Evolutionary conservation across 192 early-diverging fungal species (phyloP), one percentile per base, ranked within the genome.

Genomic region (Coemansia sp.): DNA sequence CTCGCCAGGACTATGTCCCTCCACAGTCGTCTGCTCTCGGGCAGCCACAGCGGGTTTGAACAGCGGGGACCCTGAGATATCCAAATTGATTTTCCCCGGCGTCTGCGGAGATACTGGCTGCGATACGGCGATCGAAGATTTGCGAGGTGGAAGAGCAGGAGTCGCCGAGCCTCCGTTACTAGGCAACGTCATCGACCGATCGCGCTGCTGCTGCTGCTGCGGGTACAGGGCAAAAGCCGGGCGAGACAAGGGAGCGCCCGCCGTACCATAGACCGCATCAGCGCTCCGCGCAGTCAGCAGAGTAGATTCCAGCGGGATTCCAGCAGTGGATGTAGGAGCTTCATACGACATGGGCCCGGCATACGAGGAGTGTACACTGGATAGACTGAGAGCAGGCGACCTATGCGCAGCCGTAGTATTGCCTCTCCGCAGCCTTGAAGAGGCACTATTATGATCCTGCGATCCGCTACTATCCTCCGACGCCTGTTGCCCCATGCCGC

Each of bases 141-240:
- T 59, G 34, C 34, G 58, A 8, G 58, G 58, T 2, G 58, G 58
- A 59, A 39, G 34, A 18, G 58, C 34, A 1, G 58, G 58, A 0
- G 18, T 55, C 49, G 43, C 32, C 66, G 53, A 16, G 66, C 35
- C 45, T 2, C 55, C 29, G 44, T 67, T 61, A 10, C 74, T 59
- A 0, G 78, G 78, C 20, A 81, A 44, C 0, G 78, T 81, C 70
- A 72, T 67, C 12, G 78, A 81, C 27, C 78, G 78, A 34, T 75
- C 73, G 39, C 78, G 78, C 53, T 62, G 72, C 6, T 40, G 64
- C 29, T 59, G 58, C 8, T 40, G 64, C 29, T 59, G 58, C 8
- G 61, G 61, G 20, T 62, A 69, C 13, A 61, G 3, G 27, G 59
- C 35, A 41, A 68, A 68, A 4, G 65, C 35, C 4, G 22, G 47